Percentiles rank a stretch among this genome's conserved stretches.
Conservation (phyloP, 2,329 filamentous ascomycete genomes). For the Aschersonia sp. region DNA sequence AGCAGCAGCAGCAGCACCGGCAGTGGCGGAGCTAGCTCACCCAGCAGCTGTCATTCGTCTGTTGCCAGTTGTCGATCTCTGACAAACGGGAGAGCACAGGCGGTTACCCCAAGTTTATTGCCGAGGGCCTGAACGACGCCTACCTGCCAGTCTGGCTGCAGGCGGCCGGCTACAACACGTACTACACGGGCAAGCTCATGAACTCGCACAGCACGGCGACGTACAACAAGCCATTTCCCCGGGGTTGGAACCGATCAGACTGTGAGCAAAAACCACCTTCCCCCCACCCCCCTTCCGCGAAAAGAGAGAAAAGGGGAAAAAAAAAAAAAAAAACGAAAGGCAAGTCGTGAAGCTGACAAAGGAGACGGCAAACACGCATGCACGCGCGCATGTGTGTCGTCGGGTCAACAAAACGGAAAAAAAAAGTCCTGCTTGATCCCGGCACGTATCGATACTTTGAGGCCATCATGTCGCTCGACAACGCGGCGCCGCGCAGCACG, state of each 20-base stretch:
- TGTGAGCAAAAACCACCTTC: conserved; percentile 1
- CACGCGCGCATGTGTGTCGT: background rate
- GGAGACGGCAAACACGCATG: background rate
- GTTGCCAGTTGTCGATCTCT: background rate
- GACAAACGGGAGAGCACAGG: conserved; percentile 8
- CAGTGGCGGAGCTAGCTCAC: background rate
- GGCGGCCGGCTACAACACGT: conserved; percentile 52
- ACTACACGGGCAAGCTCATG: conserved; percentile 61
- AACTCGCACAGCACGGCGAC: conserved; percentile 48
- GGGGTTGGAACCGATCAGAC: conserved; percentile 41
- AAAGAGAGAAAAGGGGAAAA: background rate
- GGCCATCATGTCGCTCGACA: conserved; percentile 19
- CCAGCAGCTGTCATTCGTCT: background rate
- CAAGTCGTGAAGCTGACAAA: too few relatives aligned
- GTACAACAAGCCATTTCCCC: conserved; percentile 41
- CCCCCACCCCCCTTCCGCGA: background rate
- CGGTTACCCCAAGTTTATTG: conserved; percentile 50
- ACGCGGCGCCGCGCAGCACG: conserved; percentile 12
- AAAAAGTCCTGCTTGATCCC: conserved; percentile 19
- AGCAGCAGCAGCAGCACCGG: background rate
- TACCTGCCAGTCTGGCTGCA: conserved; percentile 62
- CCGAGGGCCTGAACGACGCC: conserved; percentile 48
- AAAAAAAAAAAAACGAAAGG: too few relatives aligned
- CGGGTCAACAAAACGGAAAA: background rate
- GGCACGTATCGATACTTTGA: conserved; percentile 30